Conservation (phyloP, 139 green algal genomes). For the Haematococcus sp. region DNA sequence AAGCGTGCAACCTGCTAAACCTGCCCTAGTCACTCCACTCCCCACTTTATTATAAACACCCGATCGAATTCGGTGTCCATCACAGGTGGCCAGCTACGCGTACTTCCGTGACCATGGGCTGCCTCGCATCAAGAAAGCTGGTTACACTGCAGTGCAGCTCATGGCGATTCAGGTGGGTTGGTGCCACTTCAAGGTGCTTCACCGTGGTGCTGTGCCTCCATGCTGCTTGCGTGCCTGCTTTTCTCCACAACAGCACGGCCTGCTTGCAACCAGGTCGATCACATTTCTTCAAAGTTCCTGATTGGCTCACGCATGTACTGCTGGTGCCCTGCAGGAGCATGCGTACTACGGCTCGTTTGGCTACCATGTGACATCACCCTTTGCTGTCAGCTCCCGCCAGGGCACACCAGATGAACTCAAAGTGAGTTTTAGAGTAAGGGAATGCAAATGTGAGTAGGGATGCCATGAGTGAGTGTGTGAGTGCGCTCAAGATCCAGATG, state of each 20-base stretch:
- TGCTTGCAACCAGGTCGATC: too few relatives aligned
- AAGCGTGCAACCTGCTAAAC: too few relatives aligned
- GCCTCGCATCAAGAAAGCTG: conserved; percentile 71
- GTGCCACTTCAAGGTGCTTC: not conserved
- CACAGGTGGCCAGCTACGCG: conserved; percentile 70
- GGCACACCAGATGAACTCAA: conserved; percentile 94
- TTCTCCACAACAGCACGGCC: too few relatives aligned
- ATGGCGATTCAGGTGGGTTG: conserved; percentile 76
- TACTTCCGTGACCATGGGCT: conserved; percentile 85
- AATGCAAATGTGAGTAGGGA: too few relatives aligned
- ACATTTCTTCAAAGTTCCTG: too few relatives aligned
- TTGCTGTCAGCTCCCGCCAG: conserved; percentile 71
- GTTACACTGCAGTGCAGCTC: conserved; percentile 92
- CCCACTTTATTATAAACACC: too few relatives aligned
- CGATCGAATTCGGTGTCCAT: too few relatives aligned
- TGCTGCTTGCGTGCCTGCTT: not conserved
- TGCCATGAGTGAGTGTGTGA: too few relatives aligned
- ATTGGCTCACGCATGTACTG: not conserved
- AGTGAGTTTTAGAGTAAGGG: conserved; percentile 12
- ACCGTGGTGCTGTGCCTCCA: too few relatives aligned
- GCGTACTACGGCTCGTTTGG: conserved; percentile 92
- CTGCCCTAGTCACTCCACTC: too few relatives aligned
- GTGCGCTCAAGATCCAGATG: too few relatives aligned
- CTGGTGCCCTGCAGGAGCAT: conserved; percentile 68
- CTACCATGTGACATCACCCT: conserved; percentile 94